phyloP scores from a whole-genome alignment of 352 stramenopile genomes.

The Phytophthora tentaculata region DNA sequence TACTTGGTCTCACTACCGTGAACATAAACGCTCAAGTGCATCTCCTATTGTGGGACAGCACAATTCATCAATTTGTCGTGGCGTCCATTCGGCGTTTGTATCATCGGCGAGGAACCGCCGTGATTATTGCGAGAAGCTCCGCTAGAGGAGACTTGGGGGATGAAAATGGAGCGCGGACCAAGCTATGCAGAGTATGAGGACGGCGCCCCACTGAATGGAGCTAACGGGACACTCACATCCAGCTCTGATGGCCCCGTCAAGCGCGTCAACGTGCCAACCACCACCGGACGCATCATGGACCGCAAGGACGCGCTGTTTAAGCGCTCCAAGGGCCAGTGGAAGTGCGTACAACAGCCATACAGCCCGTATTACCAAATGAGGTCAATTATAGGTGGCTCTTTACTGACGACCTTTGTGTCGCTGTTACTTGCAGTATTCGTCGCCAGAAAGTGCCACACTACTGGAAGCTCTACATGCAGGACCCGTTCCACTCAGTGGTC shows the following conservation, averaged over 20 bases:
- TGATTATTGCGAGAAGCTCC: not conserved
- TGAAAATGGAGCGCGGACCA: constrained; percentile 55
- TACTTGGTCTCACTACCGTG: constrained; percentile 9
- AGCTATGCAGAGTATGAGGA: constrained; percentile 63
- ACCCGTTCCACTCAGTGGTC: constrained; percentile 85
- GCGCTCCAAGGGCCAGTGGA: constrained; percentile 81
- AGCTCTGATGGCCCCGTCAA: constrained; percentile 33
- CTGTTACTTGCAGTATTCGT: constrained; percentile 60
- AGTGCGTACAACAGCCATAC: constrained; percentile 43
- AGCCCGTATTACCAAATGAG: not conserved
- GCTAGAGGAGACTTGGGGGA: constrained; percentile 6
- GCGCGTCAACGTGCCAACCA: constrained; percentile 32
- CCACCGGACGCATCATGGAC: constrained; percentile 76
- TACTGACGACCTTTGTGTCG: constrained; percentile 9
- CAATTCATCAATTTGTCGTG: not conserved
- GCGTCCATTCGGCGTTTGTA: constrained; percentile 24
- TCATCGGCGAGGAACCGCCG: constrained; percentile 14
- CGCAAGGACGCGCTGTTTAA: constrained; percentile 67
- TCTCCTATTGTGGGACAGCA: constrained; percentile 12
- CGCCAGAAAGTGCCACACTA: constrained; percentile 80
- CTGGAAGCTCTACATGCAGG: constrained; percentile 86
- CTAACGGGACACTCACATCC: constrained; percentile 14
- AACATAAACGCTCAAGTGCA: constrained; percentile 14
- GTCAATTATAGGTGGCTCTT: not conserved
- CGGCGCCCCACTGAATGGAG: constrained; percentile 9